phyloP scores from a whole-genome alignment of 1,284 basidiomycete genomes.

The Marasmius tenuissimus region DNA sequence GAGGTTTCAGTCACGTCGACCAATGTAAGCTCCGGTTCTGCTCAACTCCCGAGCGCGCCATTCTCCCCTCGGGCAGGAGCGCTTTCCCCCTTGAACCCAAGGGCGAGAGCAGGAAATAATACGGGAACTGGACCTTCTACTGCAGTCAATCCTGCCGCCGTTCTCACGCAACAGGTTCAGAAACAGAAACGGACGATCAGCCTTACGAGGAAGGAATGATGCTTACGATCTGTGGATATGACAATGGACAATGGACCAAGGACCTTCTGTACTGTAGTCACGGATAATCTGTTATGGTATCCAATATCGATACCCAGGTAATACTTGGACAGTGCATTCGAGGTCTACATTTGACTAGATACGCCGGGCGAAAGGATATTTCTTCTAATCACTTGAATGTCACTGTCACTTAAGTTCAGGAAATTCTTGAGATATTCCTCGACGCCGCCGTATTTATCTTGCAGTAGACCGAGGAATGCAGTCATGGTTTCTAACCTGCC shows the following conservation, averaged over 20 bases:
- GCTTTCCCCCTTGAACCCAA: constrained; percentile 74
- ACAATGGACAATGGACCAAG: not conserved
- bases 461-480: constrained; percentile 59
- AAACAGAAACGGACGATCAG: constrained; percentile 51
- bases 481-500: constrained; percentile 69
- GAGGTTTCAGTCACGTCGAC: constrained; percentile 31
- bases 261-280: not conserved
- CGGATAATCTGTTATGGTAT: not conserved
- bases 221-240: not conserved
- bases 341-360: constrained; percentile 15
- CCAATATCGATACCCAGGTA: not conserved
- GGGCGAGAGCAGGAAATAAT: constrained; percentile 53
- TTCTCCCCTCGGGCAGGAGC: constrained; percentile 35
- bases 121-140: constrained; percentile 26
- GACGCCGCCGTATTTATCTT: constrained; percentile 65
- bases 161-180: constrained; percentile 40
- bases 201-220: constrained; percentile 38
- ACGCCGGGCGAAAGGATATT: constrained; percentile 48
- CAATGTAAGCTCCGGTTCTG: constrained; percentile 28
- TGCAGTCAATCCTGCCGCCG: constrained; percentile 29
- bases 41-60: constrained; percentile 22
- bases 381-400: constrained; percentile 57
- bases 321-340: not conserved
- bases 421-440: constrained; percentile 59
- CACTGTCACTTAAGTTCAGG: constrained; percentile 55